These are phyloP conservation scores for Talinum fruticosum DNA, from an alignment of 148 eudicot species.

Conservation along the genomic window DNA sequence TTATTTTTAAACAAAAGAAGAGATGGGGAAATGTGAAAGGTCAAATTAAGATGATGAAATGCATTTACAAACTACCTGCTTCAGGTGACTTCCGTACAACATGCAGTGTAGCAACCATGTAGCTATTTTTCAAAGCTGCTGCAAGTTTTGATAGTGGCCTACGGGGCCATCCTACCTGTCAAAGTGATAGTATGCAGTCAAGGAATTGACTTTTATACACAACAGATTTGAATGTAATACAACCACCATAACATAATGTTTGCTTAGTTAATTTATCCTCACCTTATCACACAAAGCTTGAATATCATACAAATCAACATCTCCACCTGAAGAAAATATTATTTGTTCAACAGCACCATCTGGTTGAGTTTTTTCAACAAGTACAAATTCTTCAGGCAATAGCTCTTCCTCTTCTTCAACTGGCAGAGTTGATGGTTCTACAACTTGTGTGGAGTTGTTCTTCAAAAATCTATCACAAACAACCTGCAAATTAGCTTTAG, in stretches of 20 bases:
- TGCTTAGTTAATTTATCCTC: slow-evolving; percentile 2
- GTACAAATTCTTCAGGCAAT: slow-evolving; percentile 79
- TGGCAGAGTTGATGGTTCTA: slow-evolving; percentile 56
- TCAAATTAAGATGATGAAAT: slow-evolving; percentile 5
- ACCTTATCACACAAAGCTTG: slow-evolving; percentile 94
- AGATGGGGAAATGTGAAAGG: background rate
- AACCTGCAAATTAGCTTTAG: too few species aligned
- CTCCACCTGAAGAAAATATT: slow-evolving; percentile 85
- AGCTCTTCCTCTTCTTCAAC: slow-evolving; percentile 70
- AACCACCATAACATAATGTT: background rate
- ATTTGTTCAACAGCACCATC: slow-evolving; percentile 83
- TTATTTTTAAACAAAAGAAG: slow-evolving; percentile 22
- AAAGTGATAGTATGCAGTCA: slow-evolving; percentile 6
- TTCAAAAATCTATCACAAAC: slow-evolving; percentile 51
- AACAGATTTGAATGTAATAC: background rate
- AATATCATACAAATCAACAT: slow-evolving; percentile 81
- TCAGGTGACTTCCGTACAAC: slow-evolving; percentile 52
- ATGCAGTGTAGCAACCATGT: slow-evolving; percentile 91
- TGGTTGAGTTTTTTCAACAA: slow-evolving; percentile 60
- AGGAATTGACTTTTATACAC: background rate
- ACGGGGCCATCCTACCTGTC: slow-evolving; percentile 96
- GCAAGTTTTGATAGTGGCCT: slow-evolving; percentile 91
- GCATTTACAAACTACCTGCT: slow-evolving; percentile 51
- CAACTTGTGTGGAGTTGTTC: slow-evolving; percentile 59
- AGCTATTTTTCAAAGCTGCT: slow-evolving; percentile 86